Percentiles rank a stretch among this genome's conserved stretches.
Evolutionary conservation across 2,329 filamentous ascomycete species (phyloP).

Genomic region (Colletotrichum caudatum): DNA sequence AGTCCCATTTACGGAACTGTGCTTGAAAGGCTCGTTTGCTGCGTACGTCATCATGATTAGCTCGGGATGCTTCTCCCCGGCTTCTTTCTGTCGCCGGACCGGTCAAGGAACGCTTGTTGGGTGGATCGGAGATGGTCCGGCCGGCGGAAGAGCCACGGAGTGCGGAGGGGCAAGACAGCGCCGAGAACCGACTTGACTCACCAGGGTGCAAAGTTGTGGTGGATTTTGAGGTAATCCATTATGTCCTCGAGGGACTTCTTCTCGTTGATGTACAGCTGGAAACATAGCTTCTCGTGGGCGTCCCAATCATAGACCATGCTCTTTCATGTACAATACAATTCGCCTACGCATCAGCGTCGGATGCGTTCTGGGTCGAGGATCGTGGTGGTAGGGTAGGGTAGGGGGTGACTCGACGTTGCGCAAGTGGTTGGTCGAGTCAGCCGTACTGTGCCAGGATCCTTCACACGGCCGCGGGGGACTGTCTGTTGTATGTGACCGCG

Average conservation of each 20-base stretch:
- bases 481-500: background rate
- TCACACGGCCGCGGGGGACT: conserved; percentile 8
- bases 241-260: conserved; percentile 79
- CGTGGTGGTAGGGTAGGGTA: background rate
- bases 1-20: conserved; percentile 83
- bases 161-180: conserved; percentile 30
- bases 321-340: conserved; percentile 14
- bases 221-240: conserved; percentile 75
- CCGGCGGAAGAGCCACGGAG: conserved; percentile 33
- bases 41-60: conserved; percentile 39
- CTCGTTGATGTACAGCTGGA: conserved; percentile 80
- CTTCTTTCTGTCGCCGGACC: background rate
- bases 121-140: conserved; percentile 37
- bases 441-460: conserved; percentile 26
- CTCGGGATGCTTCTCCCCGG: conserved; percentile 9
- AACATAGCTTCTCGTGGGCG: conserved; percentile 56
- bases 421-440: conserved; percentile 41
- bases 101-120: conserved; percentile 1
- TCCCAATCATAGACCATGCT: conserved; percentile 63
- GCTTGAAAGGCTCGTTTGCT: conserved; percentile 83
- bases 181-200: conserved; percentile 54
- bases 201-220: conserved; percentile 78
- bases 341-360: conserved; percentile 11
- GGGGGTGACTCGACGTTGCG: conserved; percentile 11
- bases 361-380: conserved; percentile 33